Base-by-base conservation (phyloP, 495 filamentous ascomycete genomes). In the Penicillium robsamsonii region DNA sequence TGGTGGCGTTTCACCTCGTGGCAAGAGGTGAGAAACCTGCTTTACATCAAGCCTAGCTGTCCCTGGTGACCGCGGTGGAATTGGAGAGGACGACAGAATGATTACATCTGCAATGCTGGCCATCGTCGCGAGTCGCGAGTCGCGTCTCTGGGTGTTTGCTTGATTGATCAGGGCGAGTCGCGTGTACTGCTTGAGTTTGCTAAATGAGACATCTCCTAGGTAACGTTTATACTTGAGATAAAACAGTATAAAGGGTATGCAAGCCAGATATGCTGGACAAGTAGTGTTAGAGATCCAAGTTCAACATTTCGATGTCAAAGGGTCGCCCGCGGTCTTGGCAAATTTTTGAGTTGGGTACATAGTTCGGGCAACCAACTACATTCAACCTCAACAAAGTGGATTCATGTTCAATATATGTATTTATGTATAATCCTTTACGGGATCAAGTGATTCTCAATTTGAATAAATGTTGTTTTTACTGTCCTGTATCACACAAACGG, bases 11-110 rank as follows among this genome's bases (percentile, higher is more conserved):
- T 54, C 43, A 12, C 43, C 60, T 64, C 38, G 54, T 51, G 61
- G 66, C 44, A 55, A 60, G 9, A 53, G 17, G 3, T 55, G 53
- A 48, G 60, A 53, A 7, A 58, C 37, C 40, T 20, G 62, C 31
- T 50, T 54, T 20, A 56, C 20, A 44, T 59, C 56, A 37, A 55
- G 47, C 10, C 53, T 48, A 31, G 37, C 41, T 35, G 42, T 53
- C 17, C 51, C 51, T 27, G 63, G 68, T 22, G 70, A 60, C 45
- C 33, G 58, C 41, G 62, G 50, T 53, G 51, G 54, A 35, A 62
- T 67, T 24, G 78, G 75, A 7, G 77, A 75, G 24, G 77, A 81
- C 25, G 74, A 74, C 46, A 79, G 60, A 27, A 76, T 45, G 41
- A 76, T 67, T 43, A 71, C 65, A 46, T 75, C 66, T 7, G 63